Evolutionary conservation across 1,284 basidiomycete species (phyloP).

Genomic region (Cryptococcus sp.): DNA sequence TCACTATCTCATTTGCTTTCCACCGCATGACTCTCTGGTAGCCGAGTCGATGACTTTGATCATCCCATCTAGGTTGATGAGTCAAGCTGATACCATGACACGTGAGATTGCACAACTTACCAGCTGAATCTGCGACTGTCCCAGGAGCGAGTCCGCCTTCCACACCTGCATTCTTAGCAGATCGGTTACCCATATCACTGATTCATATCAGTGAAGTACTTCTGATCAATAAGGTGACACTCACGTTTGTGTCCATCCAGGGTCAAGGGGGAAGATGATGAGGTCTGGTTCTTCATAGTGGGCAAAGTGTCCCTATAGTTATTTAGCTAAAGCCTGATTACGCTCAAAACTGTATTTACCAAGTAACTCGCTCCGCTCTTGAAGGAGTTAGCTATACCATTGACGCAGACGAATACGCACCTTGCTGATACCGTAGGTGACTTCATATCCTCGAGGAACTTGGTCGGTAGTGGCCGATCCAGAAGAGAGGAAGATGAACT

Average conservation of each 20-base stretch:
- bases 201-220: neutral
- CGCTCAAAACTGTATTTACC: neutral
- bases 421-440: slow-evolving; percentile 25
- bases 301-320: slow-evolving; percentile 11
- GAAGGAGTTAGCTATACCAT: neutral
- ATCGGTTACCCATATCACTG: slow-evolving; percentile 23
- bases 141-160: slow-evolving; percentile 13
- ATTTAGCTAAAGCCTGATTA: slow-evolving; percentile 3
- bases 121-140: slow-evolving; percentile 18
- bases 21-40: slow-evolving; percentile 17
- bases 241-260: slow-evolving; percentile 25
- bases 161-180: slow-evolving; percentile 10
- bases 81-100: neutral
- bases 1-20: slow-evolving; percentile 24
- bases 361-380: neutral
- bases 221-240: neutral
- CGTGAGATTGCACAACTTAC: slow-evolving; percentile 10
- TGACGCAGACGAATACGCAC: neutral
- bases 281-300: slow-evolving; percentile 23
- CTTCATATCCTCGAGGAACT: slow-evolving; percentile 20
- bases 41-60: slow-evolving; percentile 21
- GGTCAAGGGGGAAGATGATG: slow-evolving; percentile 18
- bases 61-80: slow-evolving; percentile 15
- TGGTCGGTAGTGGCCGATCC: slow-evolving; percentile 23
- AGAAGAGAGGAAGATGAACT: slow-evolving; percentile 28